A percentile compares a stretch with the other conserved stretches of the same genome.
These are phyloP conservation scores for Schwanniomyces etchellsii DNA, from an alignment of 1,139 yeast genomes.

Conservation along the genomic window DNA sequence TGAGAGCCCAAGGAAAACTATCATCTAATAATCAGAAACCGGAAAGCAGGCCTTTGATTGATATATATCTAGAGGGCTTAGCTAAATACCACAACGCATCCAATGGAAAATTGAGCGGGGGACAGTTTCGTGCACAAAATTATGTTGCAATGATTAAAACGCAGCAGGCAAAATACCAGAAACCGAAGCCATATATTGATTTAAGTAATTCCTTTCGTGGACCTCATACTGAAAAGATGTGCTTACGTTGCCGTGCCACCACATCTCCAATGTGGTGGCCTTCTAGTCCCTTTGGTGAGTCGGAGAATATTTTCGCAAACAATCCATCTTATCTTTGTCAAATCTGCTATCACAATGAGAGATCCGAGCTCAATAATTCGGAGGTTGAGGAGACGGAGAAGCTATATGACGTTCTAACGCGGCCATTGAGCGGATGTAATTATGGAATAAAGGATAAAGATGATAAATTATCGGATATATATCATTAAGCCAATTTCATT, in stretches of 20 bases:
- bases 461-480: slow-evolving; percentile 25
- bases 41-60: slow-evolving; percentile 30
- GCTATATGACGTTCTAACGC: slow-evolving; percentile 17
- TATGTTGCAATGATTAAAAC: slow-evolving; percentile 20
- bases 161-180: slow-evolving; percentile 11
- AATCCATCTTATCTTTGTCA: slow-evolving; percentile 20
- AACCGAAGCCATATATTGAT: too few relatives aligned
- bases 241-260: slow-evolving; percentile 19
- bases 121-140: slow-evolving; percentile 26
- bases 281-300: slow-evolving; percentile 1
- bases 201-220: too few relatives aligned
- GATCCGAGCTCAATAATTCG: slow-evolving; percentile 6
- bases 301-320: slow-evolving; percentile 1
- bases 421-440: slow-evolving; percentile 28
- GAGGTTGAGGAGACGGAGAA: slow-evolving; percentile 6
- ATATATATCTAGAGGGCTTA: slow-evolving; percentile 38
- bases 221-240: slow-evolving; percentile 10
- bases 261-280: slow-evolving; percentile 41
- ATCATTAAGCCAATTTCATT: too few relatives aligned
- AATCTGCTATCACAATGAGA: slow-evolving; percentile 21
- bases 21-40: slow-evolving; percentile 18
- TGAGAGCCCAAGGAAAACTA: slow-evolving; percentile 32
- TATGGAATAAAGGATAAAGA: slow-evolving; percentile 26
- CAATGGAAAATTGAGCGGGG: slow-evolving; percentile 20
- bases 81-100: slow-evolving; percentile 13